phyloP scores from a whole-genome alignment of 2,329 filamentous ascomycete genomes.

The Calonectria pseudoreteaudii region DNA sequence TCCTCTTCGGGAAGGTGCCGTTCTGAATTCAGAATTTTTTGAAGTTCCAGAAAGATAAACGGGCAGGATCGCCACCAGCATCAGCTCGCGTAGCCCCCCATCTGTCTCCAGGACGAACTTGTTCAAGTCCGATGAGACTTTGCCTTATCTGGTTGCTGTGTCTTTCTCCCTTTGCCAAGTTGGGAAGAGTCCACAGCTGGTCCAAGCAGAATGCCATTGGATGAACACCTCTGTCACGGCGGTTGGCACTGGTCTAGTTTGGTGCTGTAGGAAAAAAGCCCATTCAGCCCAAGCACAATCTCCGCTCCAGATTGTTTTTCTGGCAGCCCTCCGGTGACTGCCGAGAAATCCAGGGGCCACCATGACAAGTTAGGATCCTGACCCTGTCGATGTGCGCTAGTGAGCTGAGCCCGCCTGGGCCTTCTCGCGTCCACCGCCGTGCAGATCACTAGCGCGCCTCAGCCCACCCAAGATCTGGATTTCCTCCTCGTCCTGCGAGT shows the following conservation, averaged over 20 bases:
- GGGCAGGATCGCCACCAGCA: slow-evolving; percentile 25
- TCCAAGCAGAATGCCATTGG: slow-evolving; percentile 5
- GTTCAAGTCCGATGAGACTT: slow-evolving; percentile 19
- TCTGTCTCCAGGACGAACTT: slow-evolving; percentile 30
- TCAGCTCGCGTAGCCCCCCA: slow-evolving; percentile 24
- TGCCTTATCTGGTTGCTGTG: slow-evolving; percentile 21
- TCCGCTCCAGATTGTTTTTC: slow-evolving; percentile 22
- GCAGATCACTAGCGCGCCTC: slow-evolving; percentile 44
- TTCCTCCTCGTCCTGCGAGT: slow-evolving; percentile 36
- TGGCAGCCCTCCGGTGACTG: slow-evolving; percentile 22
- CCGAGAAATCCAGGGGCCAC: slow-evolving; percentile 23
- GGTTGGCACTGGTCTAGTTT: slow-evolving; percentile 16
- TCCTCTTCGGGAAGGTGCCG: slow-evolving; percentile 31
- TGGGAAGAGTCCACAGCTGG: slow-evolving; percentile 2
- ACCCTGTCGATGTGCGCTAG: slow-evolving; percentile 34
- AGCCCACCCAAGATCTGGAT: slow-evolving; percentile 44
- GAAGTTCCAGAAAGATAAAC: slow-evolving; percentile 29
- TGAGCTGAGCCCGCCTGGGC: slow-evolving; percentile 41
- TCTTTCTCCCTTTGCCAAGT: background rate
- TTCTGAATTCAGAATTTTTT: slow-evolving; percentile 31
- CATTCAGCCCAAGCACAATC: slow-evolving; percentile 16
- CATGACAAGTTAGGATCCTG: slow-evolving; percentile 12
- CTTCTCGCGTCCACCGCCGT: slow-evolving; percentile 42
- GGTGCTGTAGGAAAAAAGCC: slow-evolving; percentile 20
- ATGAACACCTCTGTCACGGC: background rate